Evolutionary conservation across 225 moss, liverwort and hornwort genomes (phyloP), one percentile per base, ranked within the genome.

Genomic region (Marchantia paleacea): DNA sequence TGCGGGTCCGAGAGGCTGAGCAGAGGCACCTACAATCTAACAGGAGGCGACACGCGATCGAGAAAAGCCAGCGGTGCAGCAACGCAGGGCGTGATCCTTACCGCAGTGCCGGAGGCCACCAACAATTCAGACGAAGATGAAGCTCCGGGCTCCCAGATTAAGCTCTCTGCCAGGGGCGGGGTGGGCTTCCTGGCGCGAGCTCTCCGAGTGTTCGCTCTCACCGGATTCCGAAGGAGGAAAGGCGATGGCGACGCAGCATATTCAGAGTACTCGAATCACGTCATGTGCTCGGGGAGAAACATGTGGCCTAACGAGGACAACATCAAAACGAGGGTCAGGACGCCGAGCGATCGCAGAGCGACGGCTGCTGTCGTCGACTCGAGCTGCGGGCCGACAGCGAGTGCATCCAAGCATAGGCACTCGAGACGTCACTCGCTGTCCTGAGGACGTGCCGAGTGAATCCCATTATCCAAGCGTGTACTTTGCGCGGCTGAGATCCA

Each of bases 141-240:
- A 0, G 69, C 54, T 24, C 67, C 10, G 8, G 80, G 6, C 10
- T 65, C 62, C 2, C 68, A 79, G 14, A 69, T 69, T 7, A 81
- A 81, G 51, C 55, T 74, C 15, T 69, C 79, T 5, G 75, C 81
- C 6, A 67, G 79, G 53, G 64, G 66, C 13, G 85, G 81, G 50
- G 31, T 82, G 2, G 81, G 85, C 4, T 80, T 86, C 31, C 66
- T 86, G n/a, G 49, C 80, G 1, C 69, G 64, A 77, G 82, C 82
- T 7, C 76, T 86, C 15, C 75, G 82, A 58, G 76, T 82, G 3
- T 75, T 86, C 6, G 76, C 82, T 48, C 71, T 82, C 0, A 76
- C 80, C 29, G 75, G 79, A 3, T 75, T 75, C 4, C 70, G 81
- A n/a, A 75, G 81, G 52, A 85, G 55, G 71, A 82, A 80, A 80